Evolutionary conservation across 768 basidiomycete species (phyloP), one percentile per base, ranked within the genome.

Genomic region (Lactarius tabidus): DNA sequence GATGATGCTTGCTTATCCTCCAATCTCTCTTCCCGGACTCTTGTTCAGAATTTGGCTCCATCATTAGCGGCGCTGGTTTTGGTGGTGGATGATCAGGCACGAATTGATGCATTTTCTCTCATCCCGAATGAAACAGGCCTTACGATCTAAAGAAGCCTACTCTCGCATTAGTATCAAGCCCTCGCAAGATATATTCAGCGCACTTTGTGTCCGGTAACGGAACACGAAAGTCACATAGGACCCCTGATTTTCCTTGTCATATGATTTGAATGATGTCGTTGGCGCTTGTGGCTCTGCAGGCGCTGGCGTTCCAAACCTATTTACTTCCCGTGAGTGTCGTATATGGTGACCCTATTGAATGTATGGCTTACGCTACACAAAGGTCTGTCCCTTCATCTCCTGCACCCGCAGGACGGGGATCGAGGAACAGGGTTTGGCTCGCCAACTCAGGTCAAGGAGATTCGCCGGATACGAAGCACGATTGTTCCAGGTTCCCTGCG

Each of bases 181-280:
- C n/a, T 28, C 29, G 15, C 15, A 29, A 29, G 20, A 14, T 31
- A 33, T 35, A 36, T 59, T 14, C 31, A 10, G 28, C 18, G 28
- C 28, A 36, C 87, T 84, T 62, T 74, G 76, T 41, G 84, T 77
- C 29, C 85, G 77, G 72, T 90, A 90, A 43, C 85, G 79, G 72
- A 90, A 91, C 3, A 83, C 77, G 70, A 90, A 90, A 18, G 85
- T 83, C 29, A 88, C 85, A 60, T 81, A 83, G n/a, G 86, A 82
- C 4, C 72, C 70, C 8, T 73, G 74, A 23, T 70, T 64, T 18
- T 74, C 71, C 31, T 75, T 72, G 35, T 83, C 82, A 68, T 83
- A 78, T 0, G 85, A 77, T 57, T 77, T 74, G 12, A 87, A 79
- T 3, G 75, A 89, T 12, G 87, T 90, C 29, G 71, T 69, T 5